Base-by-base conservation (phyloP, 495 filamentous ascomycete species). In the Penicillium pulvis region DNA sequence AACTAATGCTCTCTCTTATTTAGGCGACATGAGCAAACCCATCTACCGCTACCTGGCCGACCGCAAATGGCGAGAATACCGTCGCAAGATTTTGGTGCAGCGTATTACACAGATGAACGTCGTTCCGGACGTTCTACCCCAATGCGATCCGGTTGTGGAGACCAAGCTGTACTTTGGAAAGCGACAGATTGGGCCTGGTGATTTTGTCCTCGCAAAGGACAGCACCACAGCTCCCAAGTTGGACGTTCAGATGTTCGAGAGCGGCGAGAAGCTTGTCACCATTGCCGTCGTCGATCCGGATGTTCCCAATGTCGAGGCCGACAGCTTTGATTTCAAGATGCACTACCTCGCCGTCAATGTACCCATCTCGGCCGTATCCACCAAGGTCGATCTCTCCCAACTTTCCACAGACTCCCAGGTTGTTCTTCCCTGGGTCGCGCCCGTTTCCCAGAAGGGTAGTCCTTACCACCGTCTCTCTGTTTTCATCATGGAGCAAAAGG, bases 11-110 rank as follows among this genome's bases (percentile, higher is more conserved):
- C n/a, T 47, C 23, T 8, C 11, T 31, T 2, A 23, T 23, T 12
- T 26, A 97, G 92, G 90, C 50, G 91, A 97, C 69, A 93, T 97
- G 93, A 87, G 85, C 75, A 94, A 96, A 73, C 95, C 94, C 39
- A 90, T 99, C 70, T 99, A 99, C 79, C 91, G 93, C 41, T 87
- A 88, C 70, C 85, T 98, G 48, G 89, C 93, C 53, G 83, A 97
- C 69, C 78, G 79, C 54, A 90, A 93, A 79, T 99, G 95, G 95
- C 84, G 88, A 57, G 80, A 86, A 61, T 90, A 92, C 75, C 85
- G 87, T 59, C 85, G 84, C 46, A 82, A 81, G 50, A 77, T 97
- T 57, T 80, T 96, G 48, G 81, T 87, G 59, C 95, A 99, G 76
- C 86, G 94, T 65, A 88, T 99, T 65, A 80, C 84, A 23, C 92